Conservation (phyloP, 106 monocot genomes). For the Acorus gramineus region DNA sequence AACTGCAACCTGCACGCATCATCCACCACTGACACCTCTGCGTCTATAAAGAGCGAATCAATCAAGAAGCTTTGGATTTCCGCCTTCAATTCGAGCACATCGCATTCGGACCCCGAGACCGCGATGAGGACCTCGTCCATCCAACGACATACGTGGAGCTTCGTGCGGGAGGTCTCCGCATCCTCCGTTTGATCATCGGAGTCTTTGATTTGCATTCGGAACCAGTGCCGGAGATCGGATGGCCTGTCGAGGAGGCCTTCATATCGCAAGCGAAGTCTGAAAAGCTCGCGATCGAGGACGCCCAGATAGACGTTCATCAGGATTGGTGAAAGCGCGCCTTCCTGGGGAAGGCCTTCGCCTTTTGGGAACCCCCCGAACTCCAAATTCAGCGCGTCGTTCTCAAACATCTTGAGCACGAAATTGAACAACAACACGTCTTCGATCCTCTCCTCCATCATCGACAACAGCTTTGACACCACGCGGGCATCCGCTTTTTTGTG, state of each 20-base stretch:
- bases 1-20: slow-evolving; percentile 44
- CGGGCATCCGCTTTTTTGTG: slow-evolving; percentile 39
- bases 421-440: slow-evolving; percentile 35
- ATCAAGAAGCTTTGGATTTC: slow-evolving; percentile 50
- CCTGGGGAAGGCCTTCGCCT: slow-evolving; percentile 92
- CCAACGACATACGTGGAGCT: slow-evolving; percentile 66
- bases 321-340: slow-evolving; percentile 82
- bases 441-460: slow-evolving; percentile 61
- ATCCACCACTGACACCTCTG: slow-evolving; percentile 18
- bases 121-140: slow-evolving; percentile 93
- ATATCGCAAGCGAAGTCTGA: slow-evolving; percentile 63
- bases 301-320: slow-evolving; percentile 92
- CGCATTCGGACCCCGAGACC: slow-evolving; percentile 56
- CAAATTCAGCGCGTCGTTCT: slow-evolving; percentile 65
- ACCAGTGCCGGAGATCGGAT: slow-evolving; percentile 67
- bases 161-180: slow-evolving; percentile 10
- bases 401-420: slow-evolving; percentile 63
- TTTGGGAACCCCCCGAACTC: slow-evolving; percentile 81
- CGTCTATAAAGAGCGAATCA: slow-evolving; percentile 44
- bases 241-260: slow-evolving; percentile 44
- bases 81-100: slow-evolving; percentile 38
- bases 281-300: slow-evolving; percentile 55
- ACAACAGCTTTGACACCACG: slow-evolving; percentile 48
- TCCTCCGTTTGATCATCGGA: background rate
- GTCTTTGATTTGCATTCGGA: slow-evolving; percentile 53